Evolutionary conservation across 2,329 filamentous ascomycete genomes (phyloP).

Genomic region (Pseudogymnoascus sp.): DNA sequence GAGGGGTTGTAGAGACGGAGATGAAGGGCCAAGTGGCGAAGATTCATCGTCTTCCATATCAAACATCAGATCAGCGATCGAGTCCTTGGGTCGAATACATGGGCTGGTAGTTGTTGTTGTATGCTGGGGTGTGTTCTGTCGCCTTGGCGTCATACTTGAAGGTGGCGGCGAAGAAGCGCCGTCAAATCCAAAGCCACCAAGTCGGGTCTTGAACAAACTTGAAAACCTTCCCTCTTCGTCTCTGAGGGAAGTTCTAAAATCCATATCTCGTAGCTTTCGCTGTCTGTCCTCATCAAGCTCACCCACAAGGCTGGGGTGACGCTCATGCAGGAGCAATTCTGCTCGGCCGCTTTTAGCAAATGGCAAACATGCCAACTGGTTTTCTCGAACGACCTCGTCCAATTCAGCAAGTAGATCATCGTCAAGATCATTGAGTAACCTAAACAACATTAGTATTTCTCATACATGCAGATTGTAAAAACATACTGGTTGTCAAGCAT

Average conservation of each 20-base stretch:
- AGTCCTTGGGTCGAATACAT: slow-evolving; percentile 58
- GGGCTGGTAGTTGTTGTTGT: slow-evolving; percentile 59
- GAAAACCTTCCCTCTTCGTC: slow-evolving; percentile 58
- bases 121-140: slow-evolving; percentile 40
- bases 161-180: slow-evolving; percentile 37
- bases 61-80: slow-evolving; percentile 74
- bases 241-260: slow-evolving; percentile 53
- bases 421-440: slow-evolving; percentile 73
- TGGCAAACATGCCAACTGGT: slow-evolving; percentile 71
- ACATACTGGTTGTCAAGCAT: slow-evolving; percentile 75
- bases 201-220: slow-evolving; percentile 51
- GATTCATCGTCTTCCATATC: slow-evolving; percentile 68
- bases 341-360: slow-evolving; percentile 69
- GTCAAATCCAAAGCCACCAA: slow-evolving; percentile 59
- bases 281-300: slow-evolving; percentile 63
- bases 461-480: slow-evolving; percentile 21
- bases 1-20: slow-evolving; percentile 9
- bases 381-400: slow-evolving; percentile 69
- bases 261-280: slow-evolving; percentile 67
- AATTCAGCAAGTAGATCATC: slow-evolving; percentile 74
- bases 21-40: slow-evolving; percentile 13
- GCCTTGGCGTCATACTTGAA: slow-evolving; percentile 37
- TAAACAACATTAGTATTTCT: slow-evolving; percentile 8
- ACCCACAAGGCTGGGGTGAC: slow-evolving; percentile 34
- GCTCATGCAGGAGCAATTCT: slow-evolving; percentile 56